Evolutionary conservation across 345 rosid species (phyloP).

Genomic region (Rubroshorea leprosula): DNA sequence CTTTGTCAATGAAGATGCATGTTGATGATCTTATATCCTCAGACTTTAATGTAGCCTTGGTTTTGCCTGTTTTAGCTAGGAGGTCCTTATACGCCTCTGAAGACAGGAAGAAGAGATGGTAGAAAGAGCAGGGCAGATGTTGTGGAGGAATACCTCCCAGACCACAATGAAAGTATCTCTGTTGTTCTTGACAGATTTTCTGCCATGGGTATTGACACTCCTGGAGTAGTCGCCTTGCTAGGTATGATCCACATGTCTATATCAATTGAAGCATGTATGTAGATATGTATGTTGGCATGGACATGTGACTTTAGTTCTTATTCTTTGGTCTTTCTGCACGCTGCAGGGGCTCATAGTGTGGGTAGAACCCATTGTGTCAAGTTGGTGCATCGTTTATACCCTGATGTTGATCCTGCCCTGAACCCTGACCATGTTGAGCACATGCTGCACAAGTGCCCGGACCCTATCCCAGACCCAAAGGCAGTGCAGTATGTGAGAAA

Average conservation of each 20-base stretch:
- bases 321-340: not conserved
- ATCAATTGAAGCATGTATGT: not conserved
- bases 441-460: conserved; percentile 95
- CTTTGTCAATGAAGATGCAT: too few relatives aligned
- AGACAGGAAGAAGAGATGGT: conserved; percentile 94
- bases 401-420: conserved; percentile 68
- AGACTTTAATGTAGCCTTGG: conserved; percentile 1
- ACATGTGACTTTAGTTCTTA: not conserved
- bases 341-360: conserved; percentile 80
- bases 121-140: conserved; percentile 76
- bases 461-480: conserved; percentile 90
- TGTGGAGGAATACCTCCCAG: conserved; percentile 73
- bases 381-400: conserved; percentile 87
- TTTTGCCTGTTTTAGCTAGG: conserved; percentile 50
- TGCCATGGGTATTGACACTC: conserved; percentile 71
- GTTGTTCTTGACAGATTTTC: conserved; percentile 78
- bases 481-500: conserved; percentile 94
- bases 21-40: not conserved
- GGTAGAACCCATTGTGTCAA: conserved; percentile 95
- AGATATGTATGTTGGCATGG: not conserved
- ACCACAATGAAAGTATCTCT: conserved; percentile 88
- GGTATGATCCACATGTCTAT: conserved; percentile 23
- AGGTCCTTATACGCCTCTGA: conserved; percentile 83
- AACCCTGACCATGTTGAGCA: conserved; percentile 82
- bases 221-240: conserved; percentile 72